Percentiles rank a stretch among this genome's conserved stretches.
Conservation (phyloP, 768 basidiomycete genomes). For the Pleurotus citrinopileatus region DNA sequence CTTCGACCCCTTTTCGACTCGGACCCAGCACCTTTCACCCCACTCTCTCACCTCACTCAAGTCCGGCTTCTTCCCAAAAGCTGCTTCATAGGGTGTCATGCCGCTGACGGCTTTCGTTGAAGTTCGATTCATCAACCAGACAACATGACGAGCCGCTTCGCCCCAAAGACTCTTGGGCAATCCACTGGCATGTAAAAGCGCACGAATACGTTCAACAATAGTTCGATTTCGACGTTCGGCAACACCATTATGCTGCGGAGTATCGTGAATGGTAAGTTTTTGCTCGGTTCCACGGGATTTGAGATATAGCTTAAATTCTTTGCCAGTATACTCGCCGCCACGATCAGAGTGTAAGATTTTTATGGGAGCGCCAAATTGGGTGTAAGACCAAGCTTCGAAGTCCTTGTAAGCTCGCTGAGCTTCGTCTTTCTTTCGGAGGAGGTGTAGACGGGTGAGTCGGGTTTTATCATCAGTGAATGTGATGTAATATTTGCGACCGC, state of each 20-base stretch:
- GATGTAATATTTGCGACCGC: slow-evolving; percentile 24
- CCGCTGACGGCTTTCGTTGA: slow-evolving; percentile 19
- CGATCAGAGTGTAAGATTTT: slow-evolving; percentile 25
- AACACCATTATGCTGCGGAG: slow-evolving; percentile 34
- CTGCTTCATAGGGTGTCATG: slow-evolving; percentile 20
- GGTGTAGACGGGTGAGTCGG: slow-evolving; percentile 19
- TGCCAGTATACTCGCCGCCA: slow-evolving; percentile 25
- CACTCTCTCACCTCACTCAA: slow-evolving; percentile 18
- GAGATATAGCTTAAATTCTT: slow-evolving; percentile 18
- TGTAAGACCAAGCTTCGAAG: slow-evolving; percentile 26
- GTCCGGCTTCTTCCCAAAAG: slow-evolving; percentile 19
- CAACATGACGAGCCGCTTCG: slow-evolving; percentile 22
- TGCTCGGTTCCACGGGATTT: slow-evolving; percentile 16
- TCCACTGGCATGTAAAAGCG: slow-evolving; percentile 22
- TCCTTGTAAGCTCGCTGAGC: slow-evolving; percentile 20
- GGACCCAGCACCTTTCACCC: slow-evolving; percentile 20
- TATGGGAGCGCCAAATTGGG: slow-evolving; percentile 22
- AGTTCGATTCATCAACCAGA: slow-evolving; percentile 24
- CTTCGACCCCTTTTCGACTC: slow-evolving; percentile 19
- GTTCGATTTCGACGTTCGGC: slow-evolving; percentile 33
- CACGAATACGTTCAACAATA: slow-evolving; percentile 24
- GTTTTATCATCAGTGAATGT: slow-evolving; percentile 33
- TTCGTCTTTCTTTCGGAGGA: slow-evolving; percentile 26
- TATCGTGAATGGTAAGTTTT: slow-evolving; percentile 21
- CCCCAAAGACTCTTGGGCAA: slow-evolving; percentile 32